Evolutionary conservation across 1,139 yeast genomes (phyloP), one percentile per base, ranked within the genome.

Genomic region (Ogataea hybrid): DNA sequence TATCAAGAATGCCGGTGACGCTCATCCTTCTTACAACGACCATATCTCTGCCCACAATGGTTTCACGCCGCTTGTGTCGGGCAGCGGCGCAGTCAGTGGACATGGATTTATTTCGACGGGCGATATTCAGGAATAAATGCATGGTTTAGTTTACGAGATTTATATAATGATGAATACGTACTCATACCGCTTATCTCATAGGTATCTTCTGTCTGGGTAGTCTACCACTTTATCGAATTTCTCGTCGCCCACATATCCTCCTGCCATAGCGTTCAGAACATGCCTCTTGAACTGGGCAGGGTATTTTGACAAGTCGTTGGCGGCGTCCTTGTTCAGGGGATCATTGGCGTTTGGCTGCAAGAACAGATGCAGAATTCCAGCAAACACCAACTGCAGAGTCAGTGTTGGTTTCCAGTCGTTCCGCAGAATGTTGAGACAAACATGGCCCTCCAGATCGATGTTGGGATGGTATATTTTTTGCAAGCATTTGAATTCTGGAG

Each of bases 401-500:
- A 92, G 71, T 2, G 89, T 96, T 0, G 98, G 97, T 25, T 92
- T 81, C 98, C 98, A 92, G 62, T 90, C 97, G 62, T 89, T 96
- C 51, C 97, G 70, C 47, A 92, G 69, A 34, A 92, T 89, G 61
- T 92, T 90, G 47, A 92, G 72, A 59, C 98, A 92, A 20, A 92
- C 86, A 58, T 89, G 90, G 1, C 98, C 98, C 36, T 85, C 84
- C 20, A 79, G 62, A 61, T 90, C 97, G 50, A 90, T 90, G 58
- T 92, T 92, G 14, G 98, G 98, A 61, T 92, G 98, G 64, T 86
- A 92, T 11, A 92, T 86, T 60, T 74, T 80, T 44, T 81, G 75
- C 27, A 71, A 47, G 54, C 95, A 84, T 53, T 76, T 73, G 44
- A 88, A 89, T 60, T 82, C 85, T 6, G 98, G 98, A 15, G 97